phyloP scores from a whole-genome alignment of 495 filamentous ascomycete genomes.

The Trichoderma virens region DNA sequence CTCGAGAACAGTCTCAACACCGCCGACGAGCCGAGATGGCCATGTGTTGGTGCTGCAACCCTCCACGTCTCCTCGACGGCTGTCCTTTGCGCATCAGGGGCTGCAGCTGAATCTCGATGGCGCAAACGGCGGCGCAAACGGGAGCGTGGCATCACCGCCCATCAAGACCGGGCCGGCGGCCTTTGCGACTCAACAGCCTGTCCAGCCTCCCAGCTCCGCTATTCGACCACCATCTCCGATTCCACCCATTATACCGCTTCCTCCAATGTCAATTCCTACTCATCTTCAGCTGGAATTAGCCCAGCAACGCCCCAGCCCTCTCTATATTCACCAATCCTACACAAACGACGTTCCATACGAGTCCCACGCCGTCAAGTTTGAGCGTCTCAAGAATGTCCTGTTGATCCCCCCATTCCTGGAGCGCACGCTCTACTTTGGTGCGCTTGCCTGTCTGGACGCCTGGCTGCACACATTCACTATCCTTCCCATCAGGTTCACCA shows the following conservation, averaged over 20 bases:
- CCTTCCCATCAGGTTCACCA: conserved; percentile 80
- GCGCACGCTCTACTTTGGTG: conserved; percentile 76
- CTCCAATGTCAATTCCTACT: conserved; percentile 79
- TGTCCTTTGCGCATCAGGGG: conserved; percentile 25
- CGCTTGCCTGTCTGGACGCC: conserved; percentile 86
- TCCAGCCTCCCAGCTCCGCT: conserved; percentile 16
- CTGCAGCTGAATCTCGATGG: conserved; percentile 21
- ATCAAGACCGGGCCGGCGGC: conserved; percentile 12
- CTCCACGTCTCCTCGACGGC: conserved; percentile 16
- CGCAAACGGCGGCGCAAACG: conserved; percentile 15
- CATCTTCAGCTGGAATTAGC: conserved; percentile 85
- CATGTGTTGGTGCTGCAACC: not conserved
- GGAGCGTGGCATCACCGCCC: conserved; percentile 13
- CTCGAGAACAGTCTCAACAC: conserved; percentile 10
- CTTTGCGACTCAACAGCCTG: conserved; percentile 13
- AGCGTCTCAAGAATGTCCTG: conserved; percentile 85
- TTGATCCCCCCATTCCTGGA: conserved; percentile 78
- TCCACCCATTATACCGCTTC: conserved; percentile 64
- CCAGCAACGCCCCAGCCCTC: conserved; percentile 68
- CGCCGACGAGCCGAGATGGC: conserved; percentile 8
- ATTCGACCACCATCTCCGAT: conserved; percentile 54
- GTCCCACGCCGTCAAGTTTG: conserved; percentile 90
- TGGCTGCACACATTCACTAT: conserved; percentile 97
- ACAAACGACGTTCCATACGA: conserved; percentile 78
- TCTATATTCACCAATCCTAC: conserved; percentile 78